Evolutionary conservation across 768 basidiomycete species (phyloP).

Genomic region (Paxillus ammoniavirescens): DNA sequence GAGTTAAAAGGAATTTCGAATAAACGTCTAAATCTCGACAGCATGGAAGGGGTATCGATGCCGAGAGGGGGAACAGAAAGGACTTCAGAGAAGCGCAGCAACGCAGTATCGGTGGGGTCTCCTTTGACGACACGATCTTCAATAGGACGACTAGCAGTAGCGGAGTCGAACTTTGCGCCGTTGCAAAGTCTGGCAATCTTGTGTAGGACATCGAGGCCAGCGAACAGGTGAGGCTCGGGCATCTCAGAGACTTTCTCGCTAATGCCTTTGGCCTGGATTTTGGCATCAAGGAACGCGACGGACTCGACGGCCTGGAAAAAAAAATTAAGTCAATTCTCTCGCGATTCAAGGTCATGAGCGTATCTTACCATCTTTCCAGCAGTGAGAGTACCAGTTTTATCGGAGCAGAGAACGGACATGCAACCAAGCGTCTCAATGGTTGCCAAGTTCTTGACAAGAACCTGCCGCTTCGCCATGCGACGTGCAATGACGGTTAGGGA

Average conservation of each 20-base stretch:
- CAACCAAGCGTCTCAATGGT: slow-evolving; percentile 54
- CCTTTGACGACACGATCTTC: slow-evolving; percentile 38
- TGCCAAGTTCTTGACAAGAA: slow-evolving; percentile 50
- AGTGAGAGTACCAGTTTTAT: slow-evolving; percentile 56
- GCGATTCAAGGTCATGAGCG: not conserved
- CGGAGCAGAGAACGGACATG: slow-evolving; percentile 52
- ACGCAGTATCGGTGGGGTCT: slow-evolving; percentile 54
- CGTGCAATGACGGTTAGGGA: slow-evolving; percentile 49
- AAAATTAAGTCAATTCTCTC: not conserved
- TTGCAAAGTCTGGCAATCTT: slow-evolving; percentile 56
- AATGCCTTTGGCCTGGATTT: slow-evolving; percentile 21
- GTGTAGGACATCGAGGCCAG: slow-evolving; percentile 31
- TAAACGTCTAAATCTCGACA: slow-evolving; percentile 21
- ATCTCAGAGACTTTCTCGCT: slow-evolving; percentile 9
- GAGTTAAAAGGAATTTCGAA: slow-evolving; percentile 47
- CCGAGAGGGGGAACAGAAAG: slow-evolving; percentile 22
- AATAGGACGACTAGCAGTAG: slow-evolving; percentile 22
- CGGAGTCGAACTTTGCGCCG: slow-evolving; percentile 48
- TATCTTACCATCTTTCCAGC: slow-evolving; percentile 44
- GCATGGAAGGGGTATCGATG: slow-evolving; percentile 22
- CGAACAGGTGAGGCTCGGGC: slow-evolving; percentile 13
- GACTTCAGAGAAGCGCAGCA: slow-evolving; percentile 47
- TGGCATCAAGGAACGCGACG: slow-evolving; percentile 35
- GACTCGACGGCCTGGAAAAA: slow-evolving; percentile 38
- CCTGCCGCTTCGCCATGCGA: slow-evolving; percentile 46